Percentiles rank a stretch among this genome's conserved stretches.
These are phyloP conservation scores for Cyberlindnera mycetangii DNA, from an alignment of 805 yeast genomes.

Conservation along the genomic window DNA sequence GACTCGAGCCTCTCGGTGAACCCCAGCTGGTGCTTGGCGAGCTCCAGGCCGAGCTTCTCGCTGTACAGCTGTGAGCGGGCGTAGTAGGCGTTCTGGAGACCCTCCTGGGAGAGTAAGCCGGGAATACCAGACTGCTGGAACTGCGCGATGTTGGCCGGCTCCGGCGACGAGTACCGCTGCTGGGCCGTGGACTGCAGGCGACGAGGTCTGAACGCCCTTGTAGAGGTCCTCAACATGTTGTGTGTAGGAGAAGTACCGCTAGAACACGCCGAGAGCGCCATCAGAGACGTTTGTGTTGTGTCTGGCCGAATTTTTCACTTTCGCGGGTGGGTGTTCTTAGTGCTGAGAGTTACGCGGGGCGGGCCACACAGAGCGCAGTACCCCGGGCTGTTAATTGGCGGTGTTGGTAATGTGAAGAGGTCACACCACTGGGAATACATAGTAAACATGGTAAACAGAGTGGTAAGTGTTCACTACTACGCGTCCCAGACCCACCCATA, in stretches of 20 bases:
- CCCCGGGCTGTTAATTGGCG: no score
- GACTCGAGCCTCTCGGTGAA: slow-evolving; percentile 21
- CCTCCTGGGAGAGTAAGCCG: slow-evolving; percentile 47
- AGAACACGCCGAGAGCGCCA: not conserved
- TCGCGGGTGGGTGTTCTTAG: slow-evolving; percentile 16
- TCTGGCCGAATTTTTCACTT: slow-evolving; percentile 7
- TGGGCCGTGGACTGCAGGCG: slow-evolving; percentile 14
- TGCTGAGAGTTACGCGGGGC: slow-evolving; percentile 19
- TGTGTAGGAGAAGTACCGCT: not conserved
- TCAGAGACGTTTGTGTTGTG: not conserved
- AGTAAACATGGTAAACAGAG: no score
- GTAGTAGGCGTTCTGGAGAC: slow-evolving; percentile 51
- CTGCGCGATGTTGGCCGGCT: slow-evolving; percentile 9
- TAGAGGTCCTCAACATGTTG: slow-evolving; percentile 5
- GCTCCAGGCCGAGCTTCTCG: slow-evolving; percentile 2
- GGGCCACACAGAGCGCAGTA: no score
- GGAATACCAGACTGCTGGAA: slow-evolving; percentile 37
- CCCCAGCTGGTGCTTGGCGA: slow-evolving; percentile 3
- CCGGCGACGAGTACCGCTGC: slow-evolving; percentile 11
- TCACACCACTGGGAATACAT: no score
- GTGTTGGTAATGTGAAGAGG: no score
- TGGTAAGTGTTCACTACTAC: no score
- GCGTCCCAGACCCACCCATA: no score
- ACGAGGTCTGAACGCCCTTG: slow-evolving; percentile 1
- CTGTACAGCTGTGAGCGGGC: slow-evolving; percentile 40